Percentiles rank a stretch among this genome's conserved stretches.
These are phyloP conservation scores for Populus euphratica DNA, from an alignment of 345 rosid genomes.

Conservation along the genomic window DNA sequence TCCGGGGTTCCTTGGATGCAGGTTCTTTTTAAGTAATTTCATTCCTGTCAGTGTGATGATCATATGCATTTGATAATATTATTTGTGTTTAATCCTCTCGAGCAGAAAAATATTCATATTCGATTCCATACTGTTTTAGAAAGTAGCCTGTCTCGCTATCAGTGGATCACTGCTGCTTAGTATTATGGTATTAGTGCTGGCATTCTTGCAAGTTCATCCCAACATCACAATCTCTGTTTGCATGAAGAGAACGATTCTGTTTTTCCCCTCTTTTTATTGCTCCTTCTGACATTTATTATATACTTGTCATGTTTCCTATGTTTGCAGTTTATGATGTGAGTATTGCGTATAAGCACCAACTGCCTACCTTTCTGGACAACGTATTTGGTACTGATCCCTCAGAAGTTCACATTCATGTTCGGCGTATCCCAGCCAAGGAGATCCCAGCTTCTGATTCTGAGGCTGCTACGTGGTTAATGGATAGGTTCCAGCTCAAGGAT, in stretches of 20 bases:
- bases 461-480: constrained; percentile 55
- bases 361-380: constrained; percentile 74
- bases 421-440: constrained; percentile 41
- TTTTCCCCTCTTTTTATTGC: neutral
- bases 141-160: neutral
- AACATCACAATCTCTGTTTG: neutral
- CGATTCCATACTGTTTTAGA: neutral
- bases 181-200: neutral
- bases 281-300: neutral
- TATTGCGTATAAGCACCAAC: constrained; percentile 64
- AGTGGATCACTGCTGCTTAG: neutral
- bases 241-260: neutral
- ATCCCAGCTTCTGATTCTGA: constrained; percentile 48
- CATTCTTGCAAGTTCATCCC: neutral
- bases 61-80: neutral
- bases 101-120: neutral
- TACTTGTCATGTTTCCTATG: neutral
- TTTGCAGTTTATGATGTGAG: constrained; percentile 76
- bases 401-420: constrained; percentile 75
- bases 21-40: constrained; percentile 34
- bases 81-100: neutral
- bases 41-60: neutral
- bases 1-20: constrained; percentile 61
- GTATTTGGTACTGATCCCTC: constrained; percentile 78
- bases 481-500: constrained; percentile 61